phyloP scores from a whole-genome alignment of 768 basidiomycete genomes.

The Calocera cornea region DNA sequence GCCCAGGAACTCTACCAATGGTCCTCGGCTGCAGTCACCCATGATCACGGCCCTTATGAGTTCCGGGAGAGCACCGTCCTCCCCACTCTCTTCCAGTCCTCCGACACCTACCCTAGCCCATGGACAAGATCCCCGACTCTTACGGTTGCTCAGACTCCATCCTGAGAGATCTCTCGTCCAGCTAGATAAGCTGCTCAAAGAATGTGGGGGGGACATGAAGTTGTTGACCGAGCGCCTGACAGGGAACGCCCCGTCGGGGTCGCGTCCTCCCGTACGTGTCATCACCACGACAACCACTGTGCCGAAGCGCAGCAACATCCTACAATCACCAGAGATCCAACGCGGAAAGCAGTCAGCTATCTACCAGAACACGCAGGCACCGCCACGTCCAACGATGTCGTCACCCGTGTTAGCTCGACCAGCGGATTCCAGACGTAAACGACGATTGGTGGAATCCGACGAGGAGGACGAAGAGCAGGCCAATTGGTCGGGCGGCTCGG shows the following conservation, averaged over 20 bases:
- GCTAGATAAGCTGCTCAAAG: not conserved
- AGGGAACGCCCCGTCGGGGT: not conserved
- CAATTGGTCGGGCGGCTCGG: conserved; percentile 13
- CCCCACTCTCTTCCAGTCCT: not conserved
- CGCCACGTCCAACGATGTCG: not conserved
- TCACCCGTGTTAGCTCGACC: not conserved
- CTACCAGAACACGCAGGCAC: not conserved
- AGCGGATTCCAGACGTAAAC: not conserved
- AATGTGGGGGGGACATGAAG: not conserved
- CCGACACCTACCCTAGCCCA: not conserved
- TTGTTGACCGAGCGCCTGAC: not conserved
- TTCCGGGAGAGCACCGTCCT: not conserved
- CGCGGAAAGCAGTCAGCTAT: not conserved
- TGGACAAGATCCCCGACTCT: not conserved
- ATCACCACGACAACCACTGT: not conserved
- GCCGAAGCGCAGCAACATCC: not conserved
- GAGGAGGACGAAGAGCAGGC: conserved; percentile 18
- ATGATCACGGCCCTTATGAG: not conserved
- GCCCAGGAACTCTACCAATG: not conserved
- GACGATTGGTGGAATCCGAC: conserved; percentile 14
- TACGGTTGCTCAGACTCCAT: not conserved
- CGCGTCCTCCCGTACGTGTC: not conserved
- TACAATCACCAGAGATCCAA: not conserved
- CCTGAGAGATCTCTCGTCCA: not conserved
- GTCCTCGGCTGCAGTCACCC: not conserved